Evolutionary conservation across 306 rosid genomes (phyloP), one percentile per base, ranked within the genome.

Genomic region (Argentina anserina): DNA sequence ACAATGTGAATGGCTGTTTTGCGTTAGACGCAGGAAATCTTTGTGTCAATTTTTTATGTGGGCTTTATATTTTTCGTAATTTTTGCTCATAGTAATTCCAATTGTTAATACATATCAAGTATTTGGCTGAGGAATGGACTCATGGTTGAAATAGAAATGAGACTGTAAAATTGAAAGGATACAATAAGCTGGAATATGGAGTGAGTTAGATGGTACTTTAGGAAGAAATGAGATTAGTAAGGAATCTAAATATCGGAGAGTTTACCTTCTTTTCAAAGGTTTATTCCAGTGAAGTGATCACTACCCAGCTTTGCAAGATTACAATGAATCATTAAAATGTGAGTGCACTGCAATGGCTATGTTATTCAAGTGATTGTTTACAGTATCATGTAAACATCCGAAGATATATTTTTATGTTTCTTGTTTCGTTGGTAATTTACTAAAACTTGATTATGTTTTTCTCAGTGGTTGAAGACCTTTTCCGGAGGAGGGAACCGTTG

Each of bases 391-490:
- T 39, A 45, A 36, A 21, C 37, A 56, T 65, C 36, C 65, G 70
- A 21, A 65, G 31, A 58, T 70, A 34, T 50, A 31, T 47, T 10
- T 8, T 50, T 42, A 50, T 53, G 1, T 9, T 43, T 67, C 20
- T 37, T 45, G 39, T 2, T 28, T 61, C 10, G 47, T 31, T 41
- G 12, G 23, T 41, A 40, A 46, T 34, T 73, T 23, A 34, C 71
- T 36, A 61, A 9, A 33, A 50, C 25, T 18, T 14, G 55, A 72
- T 78, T 82, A 71, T 63, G 36, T 59, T 73, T 75, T 71, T 71
- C 84, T 87, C 90, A 91, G 99, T 91, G 92, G 97, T 94, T 62
- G 99, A 94, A 84, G 99, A 94, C 77, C 89, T 94, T 69, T 94
- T 94, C 78, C 84, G 92, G 79, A 86, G 99, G 84, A 91, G 99